Base-by-base conservation (phyloP, 768 basidiomycete species). In the Gloeopeniophorella convolvens region DNA sequence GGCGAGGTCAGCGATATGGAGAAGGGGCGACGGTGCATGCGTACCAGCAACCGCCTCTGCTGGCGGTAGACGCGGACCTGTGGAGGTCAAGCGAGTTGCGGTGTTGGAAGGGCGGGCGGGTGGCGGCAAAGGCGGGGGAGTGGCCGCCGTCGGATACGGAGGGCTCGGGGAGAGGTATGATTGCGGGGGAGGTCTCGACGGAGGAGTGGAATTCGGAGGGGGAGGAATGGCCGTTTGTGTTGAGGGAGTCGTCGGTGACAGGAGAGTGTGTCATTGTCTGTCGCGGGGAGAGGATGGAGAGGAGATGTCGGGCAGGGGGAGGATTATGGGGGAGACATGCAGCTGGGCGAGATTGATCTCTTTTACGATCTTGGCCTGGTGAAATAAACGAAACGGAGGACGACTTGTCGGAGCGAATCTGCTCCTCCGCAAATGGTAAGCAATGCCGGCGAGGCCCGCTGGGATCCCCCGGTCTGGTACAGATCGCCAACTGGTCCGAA, bases 21-120 rank as follows among this genome's bases (percentile, higher is more conserved):
- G 16, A 42, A 7, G 33, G 16, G 11, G 26, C 37, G 40, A 16
- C 21, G 21, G 24, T 15, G 46, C 10, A n/a, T 9, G 48, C 57
- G 37, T 23, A 58, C 57, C 57, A 58, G 50, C 57, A 58, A 2
- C 57, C 57, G 15, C 57, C 57, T 30, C 53, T 50, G 18, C 57
- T 45, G 3, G 57, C 54, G 16, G 50, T 30, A 42, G 57, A 58
- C 28, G 39, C 46, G 46, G 57, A 45, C 34, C 41, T 45, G 28
- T 44, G 54, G 18, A 47, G 23, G 39, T 58, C 57, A 28, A 58
- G 45, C 16, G 57, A 56, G 35, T 36, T 42, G 33, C 53, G 36
- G 16, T 48, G 56, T 40, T 55, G 39, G 33, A 26, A 49, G 11
- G 37, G 55, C 15, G 46, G 43, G 0, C 54, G 53, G 2, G 43